Evolutionary conservation across 1,284 basidiomycete species (phyloP).

Genomic region (Mycosarcoma mackinlayi): DNA sequence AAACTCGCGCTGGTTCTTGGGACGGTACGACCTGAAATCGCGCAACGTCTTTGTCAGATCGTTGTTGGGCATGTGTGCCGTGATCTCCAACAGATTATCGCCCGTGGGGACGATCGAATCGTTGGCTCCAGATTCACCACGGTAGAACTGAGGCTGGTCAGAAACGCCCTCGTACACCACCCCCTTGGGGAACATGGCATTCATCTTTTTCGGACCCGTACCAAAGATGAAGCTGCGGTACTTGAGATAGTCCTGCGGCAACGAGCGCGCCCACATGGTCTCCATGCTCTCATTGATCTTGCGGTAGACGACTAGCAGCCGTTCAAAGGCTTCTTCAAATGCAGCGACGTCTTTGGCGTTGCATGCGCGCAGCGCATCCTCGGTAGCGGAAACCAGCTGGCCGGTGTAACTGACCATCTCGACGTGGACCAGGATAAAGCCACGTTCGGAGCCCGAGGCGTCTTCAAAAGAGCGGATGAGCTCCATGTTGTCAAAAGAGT

Average conservation of each 20-base stretch:
- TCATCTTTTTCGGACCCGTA: constrained; percentile 59
- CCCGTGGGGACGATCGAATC: constrained; percentile 58
- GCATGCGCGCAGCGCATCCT: constrained; percentile 55
- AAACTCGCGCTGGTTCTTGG: constrained; percentile 58
- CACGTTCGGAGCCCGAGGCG: constrained; percentile 53
- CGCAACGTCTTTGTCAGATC: constrained; percentile 62
- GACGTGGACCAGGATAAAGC: constrained; percentile 62
- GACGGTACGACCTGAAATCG: constrained; percentile 64
- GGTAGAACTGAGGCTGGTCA: constrained; percentile 47
- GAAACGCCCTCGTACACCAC: constrained; percentile 61
- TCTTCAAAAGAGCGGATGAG: constrained; percentile 63
- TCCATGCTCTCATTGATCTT: constrained; percentile 64
- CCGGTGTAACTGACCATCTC: constrained; percentile 64
- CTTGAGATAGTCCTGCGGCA: constrained; percentile 59
- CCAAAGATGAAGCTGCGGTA: constrained; percentile 67
- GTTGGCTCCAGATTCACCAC: constrained; percentile 62
- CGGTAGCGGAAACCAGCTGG: constrained; percentile 50
- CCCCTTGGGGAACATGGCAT: constrained; percentile 65
- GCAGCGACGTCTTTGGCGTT: constrained; percentile 33
- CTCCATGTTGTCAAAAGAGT: constrained; percentile 62
- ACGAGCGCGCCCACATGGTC: constrained; percentile 61
- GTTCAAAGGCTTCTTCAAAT: constrained; percentile 53
- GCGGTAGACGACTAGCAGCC: constrained; percentile 46
- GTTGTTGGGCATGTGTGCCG: constrained; percentile 60
- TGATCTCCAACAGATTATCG: constrained; percentile 67